Conservation (phyloP, 169 alveolate genomes). For the Cryptosporidium muris region DNA sequence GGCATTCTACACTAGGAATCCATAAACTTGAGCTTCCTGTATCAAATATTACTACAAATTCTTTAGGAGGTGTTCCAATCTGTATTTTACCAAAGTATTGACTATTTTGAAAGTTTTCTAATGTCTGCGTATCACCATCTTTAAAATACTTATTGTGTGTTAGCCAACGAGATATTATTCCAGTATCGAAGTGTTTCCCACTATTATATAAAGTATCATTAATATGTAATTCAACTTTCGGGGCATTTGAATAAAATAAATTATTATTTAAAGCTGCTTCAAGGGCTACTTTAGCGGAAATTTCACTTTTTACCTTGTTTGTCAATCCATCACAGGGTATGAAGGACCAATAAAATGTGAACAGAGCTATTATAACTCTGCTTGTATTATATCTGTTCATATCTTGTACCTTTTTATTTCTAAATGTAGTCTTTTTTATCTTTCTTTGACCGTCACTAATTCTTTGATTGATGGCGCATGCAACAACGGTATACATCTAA, state of each 20-base stretch:
- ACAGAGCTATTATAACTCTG: neutral
- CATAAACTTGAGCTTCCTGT: constrained; percentile 90
- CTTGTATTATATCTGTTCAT: no score
- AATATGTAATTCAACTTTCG: constrained; percentile 38
- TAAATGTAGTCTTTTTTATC: no score
- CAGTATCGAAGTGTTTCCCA: constrained; percentile 14
- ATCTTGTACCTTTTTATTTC: no score
- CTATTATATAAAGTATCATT: constrained; percentile 1
- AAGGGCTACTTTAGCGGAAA: constrained; percentile 3
- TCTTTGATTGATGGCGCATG: neutral
- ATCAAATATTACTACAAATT: constrained; percentile 88
- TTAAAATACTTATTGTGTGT: constrained; percentile 50
- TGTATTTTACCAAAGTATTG: constrained; percentile 89
- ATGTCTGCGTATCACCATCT: constrained; percentile 75
- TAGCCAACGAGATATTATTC: constrained; percentile 43
- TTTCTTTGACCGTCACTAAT: neutral
- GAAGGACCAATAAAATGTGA: neutral
- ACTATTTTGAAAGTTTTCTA: constrained; percentile 87
- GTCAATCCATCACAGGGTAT: constrained; percentile 42
- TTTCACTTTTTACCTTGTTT: constrained; percentile 21
- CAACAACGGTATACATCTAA: no score
- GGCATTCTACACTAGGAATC: constrained; percentile 87
- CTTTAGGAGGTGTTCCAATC: constrained; percentile 87
- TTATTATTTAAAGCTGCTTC: constrained; percentile 37
- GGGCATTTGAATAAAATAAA: constrained; percentile 20